These are phyloP conservation scores for Pseudocercospora musae DNA, from an alignment of 2,329 filamentous ascomycete species.

Conservation along the genomic window DNA sequence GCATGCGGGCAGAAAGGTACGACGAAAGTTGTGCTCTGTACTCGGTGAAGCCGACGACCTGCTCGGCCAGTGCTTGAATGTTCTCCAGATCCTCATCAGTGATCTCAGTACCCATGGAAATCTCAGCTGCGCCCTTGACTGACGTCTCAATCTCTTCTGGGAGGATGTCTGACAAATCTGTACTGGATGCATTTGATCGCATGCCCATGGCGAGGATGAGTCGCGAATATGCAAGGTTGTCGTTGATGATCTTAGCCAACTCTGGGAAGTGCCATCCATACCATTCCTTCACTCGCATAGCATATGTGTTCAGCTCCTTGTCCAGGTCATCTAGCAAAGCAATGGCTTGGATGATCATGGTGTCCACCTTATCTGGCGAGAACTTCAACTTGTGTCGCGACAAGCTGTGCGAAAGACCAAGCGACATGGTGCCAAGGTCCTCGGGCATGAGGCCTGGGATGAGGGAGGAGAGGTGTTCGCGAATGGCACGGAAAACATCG, in stretches of 20 bases:
- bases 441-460: constrained; percentile 83
- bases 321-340: constrained; percentile 91
- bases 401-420: constrained; percentile 95
- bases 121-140: constrained; percentile 90
- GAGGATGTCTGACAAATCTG: constrained; percentile 82
- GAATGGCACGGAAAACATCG: constrained; percentile 92
- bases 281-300: constrained; percentile 99
- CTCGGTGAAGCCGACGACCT: constrained; percentile 88
- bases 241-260: constrained; percentile 93
- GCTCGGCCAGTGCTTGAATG: constrained; percentile 85
- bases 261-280: constrained; percentile 99
- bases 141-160: constrained; percentile 92
- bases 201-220: constrained; percentile 88
- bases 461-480: constrained; percentile 82
- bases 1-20: constrained; percentile 91
- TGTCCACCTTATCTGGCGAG: constrained; percentile 96
- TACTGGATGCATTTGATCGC: constrained; percentile 71
- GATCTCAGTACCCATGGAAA: constrained; percentile 98
- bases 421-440: constrained; percentile 88
- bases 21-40: constrained; percentile 83
- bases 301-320: constrained; percentile 98
- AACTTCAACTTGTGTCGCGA: constrained; percentile 98
- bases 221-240: constrained; percentile 90
- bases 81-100: constrained; percentile 88
- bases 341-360: constrained; percentile 98